Evolutionary conservation across 495 filamentous ascomycete genomes (phyloP), one percentile per base, ranked within the genome.

Genomic region (Penicillium egyptiacum): DNA sequence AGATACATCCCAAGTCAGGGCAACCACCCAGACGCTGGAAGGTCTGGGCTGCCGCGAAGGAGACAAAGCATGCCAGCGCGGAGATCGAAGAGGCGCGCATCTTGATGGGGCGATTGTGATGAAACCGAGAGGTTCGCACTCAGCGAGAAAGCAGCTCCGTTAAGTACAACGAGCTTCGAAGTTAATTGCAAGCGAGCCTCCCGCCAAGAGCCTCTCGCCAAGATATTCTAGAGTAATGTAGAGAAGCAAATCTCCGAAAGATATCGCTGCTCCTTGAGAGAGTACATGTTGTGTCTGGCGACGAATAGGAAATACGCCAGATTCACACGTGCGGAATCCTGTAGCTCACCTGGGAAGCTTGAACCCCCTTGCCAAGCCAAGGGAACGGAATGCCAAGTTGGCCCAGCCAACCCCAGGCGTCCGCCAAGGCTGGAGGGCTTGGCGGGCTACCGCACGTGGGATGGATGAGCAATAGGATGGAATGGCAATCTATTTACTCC

Each of bases 21-120:
- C 88, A 91, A 19, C 80, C 81, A 50, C 88, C 87, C 19, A 90
- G 77, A 46, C 88, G 74, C 70, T 86, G 87, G 68, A 82, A 88
- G 17, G 86, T 88, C 71, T 91, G 88, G 31, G 79, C 86, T 25
- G 59, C 55, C 12, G 59, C 44, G 48, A 58, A 57, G 23, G 64
- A 65, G 45, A 58, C 52, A 22, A 70, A 53, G 17, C 63, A 57
- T 12, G 66, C 66, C 22, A 62, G n/a, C 28, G 54, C 49, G 16
- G 61, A 43, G 43, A 73, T 50, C 12, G 56, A 57, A 8, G 62
- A 28, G 26, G 48, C 30, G 44, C 60, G 70, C 70, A 73, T 73
- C 1, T 25, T 69, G 62, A 58, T 41, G 22, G 28, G 41, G 12
- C 14, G 44, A 51, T 41, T 45, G 17, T 53, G 14, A 30, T 30